Percentiles rank a stretch among this genome's conserved stretches.
Evolutionary conservation across 129 eudicot species (phyloP).

Genomic region (Tanacetum coccineum): DNA sequence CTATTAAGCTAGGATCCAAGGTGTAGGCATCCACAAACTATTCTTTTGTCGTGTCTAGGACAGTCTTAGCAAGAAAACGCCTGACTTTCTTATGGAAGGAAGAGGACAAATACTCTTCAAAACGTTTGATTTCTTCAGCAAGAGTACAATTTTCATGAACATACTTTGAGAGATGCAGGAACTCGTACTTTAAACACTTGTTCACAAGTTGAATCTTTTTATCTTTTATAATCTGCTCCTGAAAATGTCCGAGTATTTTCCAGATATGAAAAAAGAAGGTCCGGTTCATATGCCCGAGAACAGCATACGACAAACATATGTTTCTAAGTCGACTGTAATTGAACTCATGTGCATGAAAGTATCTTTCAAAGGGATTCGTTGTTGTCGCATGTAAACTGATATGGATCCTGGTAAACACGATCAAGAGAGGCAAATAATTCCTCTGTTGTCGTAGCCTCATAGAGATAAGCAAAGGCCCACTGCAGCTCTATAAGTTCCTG

Average conservation of each 20-base stretch:
- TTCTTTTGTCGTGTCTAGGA: conserved; percentile 78
- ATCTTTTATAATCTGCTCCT: conserved; percentile 77
- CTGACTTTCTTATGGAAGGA: conserved; percentile 85
- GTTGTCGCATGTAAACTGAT: conserved; percentile 29
- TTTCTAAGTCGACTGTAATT: conserved; percentile 70
- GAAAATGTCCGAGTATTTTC: conserved; percentile 50
- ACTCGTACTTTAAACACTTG: conserved; percentile 73
- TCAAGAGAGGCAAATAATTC: conserved; percentile 57
- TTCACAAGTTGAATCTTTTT: conserved; percentile 65
- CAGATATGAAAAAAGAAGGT: conserved; percentile 60
- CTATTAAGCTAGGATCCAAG: conserved; percentile 77
- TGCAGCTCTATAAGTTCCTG: conserved; percentile 84
- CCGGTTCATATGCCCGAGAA: conserved; percentile 63
- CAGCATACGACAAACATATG: conserved; percentile 91
- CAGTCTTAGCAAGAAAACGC: conserved; percentile 76
- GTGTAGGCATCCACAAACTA: conserved; percentile 76
- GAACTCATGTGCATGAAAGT: conserved; percentile 37
- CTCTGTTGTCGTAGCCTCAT: conserved; percentile 53
- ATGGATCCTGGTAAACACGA: no score
- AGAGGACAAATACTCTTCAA: conserved; percentile 74
- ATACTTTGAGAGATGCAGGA: conserved; percentile 48
- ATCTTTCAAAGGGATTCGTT: neutral
- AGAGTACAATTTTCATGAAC: conserved; percentile 56
- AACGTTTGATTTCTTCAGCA: conserved; percentile 72
- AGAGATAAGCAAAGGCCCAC: conserved; percentile 90